Evolutionary conservation across 2,329 filamentous ascomycete genomes (phyloP).

Genomic region (Fusarium solani-melongenae): DNA sequence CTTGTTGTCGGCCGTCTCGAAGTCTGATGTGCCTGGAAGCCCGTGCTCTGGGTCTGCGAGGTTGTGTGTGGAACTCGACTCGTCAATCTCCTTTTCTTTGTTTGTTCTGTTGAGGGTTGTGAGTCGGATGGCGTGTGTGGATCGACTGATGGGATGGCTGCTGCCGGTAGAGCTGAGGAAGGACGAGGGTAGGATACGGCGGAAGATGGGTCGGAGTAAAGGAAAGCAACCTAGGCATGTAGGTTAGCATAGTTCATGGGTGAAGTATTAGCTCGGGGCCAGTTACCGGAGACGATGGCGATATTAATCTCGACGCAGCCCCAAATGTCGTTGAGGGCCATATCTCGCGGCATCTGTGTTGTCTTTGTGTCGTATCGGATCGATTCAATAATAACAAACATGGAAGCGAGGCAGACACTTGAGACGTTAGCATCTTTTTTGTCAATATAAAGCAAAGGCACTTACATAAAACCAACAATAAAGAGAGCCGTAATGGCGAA

Average conservation of each 20-base stretch:
- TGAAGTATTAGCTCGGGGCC: no score
- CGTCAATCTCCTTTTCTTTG: slow-evolving; percentile 35
- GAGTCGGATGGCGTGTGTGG: slow-evolving; percentile 24
- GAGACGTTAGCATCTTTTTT: neutral
- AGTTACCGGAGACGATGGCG: slow-evolving; percentile 35
- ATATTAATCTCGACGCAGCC: slow-evolving; percentile 37
- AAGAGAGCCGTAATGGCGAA: slow-evolving; percentile 45
- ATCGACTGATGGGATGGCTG: slow-evolving; percentile 37
- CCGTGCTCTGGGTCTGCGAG: slow-evolving; percentile 32
- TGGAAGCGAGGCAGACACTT: slow-evolving; percentile 35
- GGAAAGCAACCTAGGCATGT: slow-evolving; percentile 32
- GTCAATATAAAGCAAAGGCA: accelerated
- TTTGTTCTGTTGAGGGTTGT: slow-evolving; percentile 32
- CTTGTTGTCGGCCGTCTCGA: slow-evolving; percentile 14
- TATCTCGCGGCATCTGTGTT: slow-evolving; percentile 35
- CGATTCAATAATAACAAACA: slow-evolving; percentile 27
- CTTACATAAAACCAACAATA: slow-evolving; percentile 44
- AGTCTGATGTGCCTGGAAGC: slow-evolving; percentile 8
- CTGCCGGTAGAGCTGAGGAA: slow-evolving; percentile 38
- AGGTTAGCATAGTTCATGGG: neutral
- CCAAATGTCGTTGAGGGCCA: slow-evolving; percentile 32
- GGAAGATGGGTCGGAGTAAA: slow-evolving; percentile 38
- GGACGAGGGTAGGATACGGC: slow-evolving; percentile 30
- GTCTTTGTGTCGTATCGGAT: slow-evolving; percentile 29
- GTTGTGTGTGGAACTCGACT: slow-evolving; percentile 38